phyloP scores from a whole-genome alignment of 139 green algal species.

The Chlamydomonas incerta region DNA sequence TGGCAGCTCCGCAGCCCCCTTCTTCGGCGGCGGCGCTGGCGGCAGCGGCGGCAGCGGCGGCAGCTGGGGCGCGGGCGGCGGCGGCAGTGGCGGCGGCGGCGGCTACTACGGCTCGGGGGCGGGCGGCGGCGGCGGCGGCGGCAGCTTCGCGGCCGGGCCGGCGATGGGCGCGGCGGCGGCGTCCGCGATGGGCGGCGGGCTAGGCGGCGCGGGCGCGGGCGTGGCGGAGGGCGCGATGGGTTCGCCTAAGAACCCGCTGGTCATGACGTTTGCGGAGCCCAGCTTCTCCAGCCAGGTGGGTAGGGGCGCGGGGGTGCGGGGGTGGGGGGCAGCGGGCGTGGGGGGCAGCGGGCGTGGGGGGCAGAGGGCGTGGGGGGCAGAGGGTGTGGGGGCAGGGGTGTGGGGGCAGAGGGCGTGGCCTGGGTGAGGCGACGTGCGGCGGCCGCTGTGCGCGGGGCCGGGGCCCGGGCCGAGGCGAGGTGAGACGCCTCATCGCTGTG shows the following conservation, averaged over 20 bases:
- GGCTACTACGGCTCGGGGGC: slow-evolving; percentile 7
- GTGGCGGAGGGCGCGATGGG: slow-evolving; percentile 60
- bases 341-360: too few species aligned
- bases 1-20: too few species aligned
- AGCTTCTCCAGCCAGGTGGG: slow-evolving; percentile 54
- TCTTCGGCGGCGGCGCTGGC: neutral
- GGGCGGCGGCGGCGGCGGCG: neutral
- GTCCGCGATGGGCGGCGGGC: neutral
- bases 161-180: slow-evolving; percentile 39
- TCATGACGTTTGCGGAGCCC: slow-evolving; percentile 75
- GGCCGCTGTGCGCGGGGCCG: too few species aligned
- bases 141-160: slow-evolving; percentile 36
- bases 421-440: too few species aligned
- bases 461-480: too few species aligned
- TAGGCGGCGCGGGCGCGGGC: slow-evolving; percentile 25
- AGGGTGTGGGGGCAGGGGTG: too few species aligned
- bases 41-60: neutral
- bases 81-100: neutral
- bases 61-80: slow-evolving; percentile 18
- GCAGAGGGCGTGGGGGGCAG: too few species aligned
- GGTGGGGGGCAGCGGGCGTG: too few species aligned
- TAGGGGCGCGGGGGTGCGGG: too few species aligned
- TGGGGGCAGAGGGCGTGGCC: too few species aligned
- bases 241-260: slow-evolving; percentile 76
- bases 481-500: too few species aligned